phyloP scores from a whole-genome alignment of 495 filamentous ascomycete genomes.

The Podospora conica region DNA sequence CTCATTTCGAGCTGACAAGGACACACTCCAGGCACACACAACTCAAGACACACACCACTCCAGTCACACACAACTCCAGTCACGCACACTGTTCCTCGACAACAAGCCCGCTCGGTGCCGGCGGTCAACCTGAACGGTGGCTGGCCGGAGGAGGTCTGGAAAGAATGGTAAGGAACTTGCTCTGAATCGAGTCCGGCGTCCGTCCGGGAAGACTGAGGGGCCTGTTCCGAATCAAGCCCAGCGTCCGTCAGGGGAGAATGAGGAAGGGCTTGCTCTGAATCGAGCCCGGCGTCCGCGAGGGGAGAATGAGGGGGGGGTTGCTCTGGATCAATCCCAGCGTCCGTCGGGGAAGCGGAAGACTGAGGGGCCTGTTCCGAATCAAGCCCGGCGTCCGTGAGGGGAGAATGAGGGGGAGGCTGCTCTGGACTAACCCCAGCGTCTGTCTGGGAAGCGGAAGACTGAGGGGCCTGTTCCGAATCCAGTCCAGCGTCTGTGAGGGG shows the following conservation, averaged over 20 bases:
- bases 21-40: too few relatives aligned
- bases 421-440: not conserved
- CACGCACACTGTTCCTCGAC: too few relatives aligned
- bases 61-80: too few relatives aligned
- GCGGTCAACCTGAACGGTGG: not conserved
- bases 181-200: not conserved
- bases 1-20: too few relatives aligned
- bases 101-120: too few relatives aligned
- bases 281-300: not conserved
- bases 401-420: not conserved
- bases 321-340: not conserved
- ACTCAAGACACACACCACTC: too few relatives aligned
- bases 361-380: not conserved
- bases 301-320: not conserved
- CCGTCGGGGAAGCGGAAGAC: not conserved
- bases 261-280: too few relatives aligned
- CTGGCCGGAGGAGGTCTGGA: not conserved
- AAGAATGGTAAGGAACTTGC: not conserved
- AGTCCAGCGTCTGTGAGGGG: not conserved
- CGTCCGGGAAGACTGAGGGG: not conserved
- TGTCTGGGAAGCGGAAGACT: not conserved
- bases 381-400: not conserved
- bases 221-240: not conserved
- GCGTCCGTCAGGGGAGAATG: not conserved
- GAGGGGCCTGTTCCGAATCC: not conserved